Base-by-base conservation (phyloP, 2,329 filamentous ascomycete species). In the Cladosporium sp. region DNA sequence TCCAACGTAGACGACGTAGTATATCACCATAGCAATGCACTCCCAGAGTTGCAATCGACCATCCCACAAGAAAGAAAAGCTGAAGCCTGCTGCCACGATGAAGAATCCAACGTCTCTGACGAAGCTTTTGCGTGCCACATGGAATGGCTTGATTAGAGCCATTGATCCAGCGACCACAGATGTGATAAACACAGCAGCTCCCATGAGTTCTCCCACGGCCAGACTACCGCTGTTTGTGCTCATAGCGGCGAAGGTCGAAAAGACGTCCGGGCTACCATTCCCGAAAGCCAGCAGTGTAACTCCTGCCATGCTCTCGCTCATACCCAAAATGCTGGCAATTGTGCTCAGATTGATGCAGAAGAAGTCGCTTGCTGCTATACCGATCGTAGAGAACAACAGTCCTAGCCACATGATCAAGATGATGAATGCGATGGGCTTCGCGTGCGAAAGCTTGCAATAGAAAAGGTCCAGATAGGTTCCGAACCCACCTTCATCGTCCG, bases 171-270 rank as follows among this genome's bases (percentile, higher is more conserved):
- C 91, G 34, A 99, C 94, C 17, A 99, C 93, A 1, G 92, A 89
- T 1, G 92, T 95, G 72, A 99, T 99, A 75, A 99, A 99, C 62
- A 90, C 86, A 34, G 94, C 94, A 10, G 94, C 94, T 34, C 94
- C 94, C 54, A 99, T 91, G 51, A 99, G 80, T 76, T 99, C 94
- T 45, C 94, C 94, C 39, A 99, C 86, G 1, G 94, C 94, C 80
- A 99, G 83, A 76, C 92, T 95, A n/a, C 93, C 93, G 71, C 92
- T 97, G 69, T 97, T 91, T 22, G 92, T 96, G 68, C 87, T 87
- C 91, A 99, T 97, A 65, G 94, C 95, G 15, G 94, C 94, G 75
- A 99, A 97, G 2, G 94, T 99, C 64, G 92, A 97, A 74, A 99
- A 99, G 45, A 99, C 92, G 74, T 99, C 94, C 2, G 94, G 94